phyloP scores from a whole-genome alignment of 306 rosid genomes.

The Quercus cerris region DNA sequence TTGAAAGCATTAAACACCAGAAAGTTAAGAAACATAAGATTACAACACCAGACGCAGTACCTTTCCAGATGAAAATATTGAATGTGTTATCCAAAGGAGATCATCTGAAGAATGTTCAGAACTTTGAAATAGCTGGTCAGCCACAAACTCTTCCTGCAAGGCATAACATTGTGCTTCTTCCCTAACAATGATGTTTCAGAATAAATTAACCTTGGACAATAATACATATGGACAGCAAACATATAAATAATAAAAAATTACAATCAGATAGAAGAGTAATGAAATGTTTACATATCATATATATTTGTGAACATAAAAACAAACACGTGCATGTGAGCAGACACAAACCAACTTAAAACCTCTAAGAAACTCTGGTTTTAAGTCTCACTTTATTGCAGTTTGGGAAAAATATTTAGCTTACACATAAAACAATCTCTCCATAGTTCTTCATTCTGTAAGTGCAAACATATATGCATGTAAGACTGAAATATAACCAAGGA shows the following conservation, averaged over 20 bases:
- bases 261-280: not conserved
- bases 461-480: not conserved
- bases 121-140: constrained; percentile 89
- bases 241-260: not conserved
- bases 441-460: not conserved
- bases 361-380: not conserved
- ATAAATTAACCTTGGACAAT: constrained; percentile 17
- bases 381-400: not conserved
- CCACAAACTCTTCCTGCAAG: constrained; percentile 90
- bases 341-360: not conserved
- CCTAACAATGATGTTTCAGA: constrained; percentile 43
- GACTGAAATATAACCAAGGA: not conserved
- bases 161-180: constrained; percentile 57
- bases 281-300: not conserved
- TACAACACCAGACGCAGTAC: constrained; percentile 31
- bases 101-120: constrained; percentile 70
- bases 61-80: constrained; percentile 75
- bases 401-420: not conserved
- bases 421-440: no score
- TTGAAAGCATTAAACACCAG: not conserved
- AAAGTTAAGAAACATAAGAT: not conserved
- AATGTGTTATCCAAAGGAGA: constrained; percentile 48
- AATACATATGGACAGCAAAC: not conserved
- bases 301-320: not conserved
- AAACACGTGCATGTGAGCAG: no score